Evolutionary conservation across 768 basidiomycete genomes (phyloP).

Genomic region (Tephrocybe sp.): DNA sequence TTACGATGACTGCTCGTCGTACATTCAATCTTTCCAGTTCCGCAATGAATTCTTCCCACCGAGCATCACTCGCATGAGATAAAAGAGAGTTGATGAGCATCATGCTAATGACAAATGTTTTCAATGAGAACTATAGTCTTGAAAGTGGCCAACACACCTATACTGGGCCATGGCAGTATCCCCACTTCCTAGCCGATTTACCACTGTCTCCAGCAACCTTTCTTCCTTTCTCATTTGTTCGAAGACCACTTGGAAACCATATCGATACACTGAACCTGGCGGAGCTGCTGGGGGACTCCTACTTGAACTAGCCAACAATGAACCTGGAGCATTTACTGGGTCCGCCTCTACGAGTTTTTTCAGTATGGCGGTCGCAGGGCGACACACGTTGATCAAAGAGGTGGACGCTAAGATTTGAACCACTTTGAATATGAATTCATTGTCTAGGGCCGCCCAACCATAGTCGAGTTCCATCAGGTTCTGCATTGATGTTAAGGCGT

Average conservation of each 20-base stretch:
- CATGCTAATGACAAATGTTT: slow-evolving; percentile 62
- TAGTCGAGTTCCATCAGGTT: slow-evolving; percentile 86
- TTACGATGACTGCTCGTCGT: slow-evolving; percentile 77
- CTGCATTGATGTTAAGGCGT: slow-evolving; percentile 83
- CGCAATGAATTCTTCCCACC: slow-evolving; percentile 78
- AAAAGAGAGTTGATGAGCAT: slow-evolving; percentile 88
- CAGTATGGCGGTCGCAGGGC: slow-evolving; percentile 88
- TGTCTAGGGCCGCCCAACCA: slow-evolving; percentile 76
- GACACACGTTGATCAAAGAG: slow-evolving; percentile 86
- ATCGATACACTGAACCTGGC: slow-evolving; percentile 75
- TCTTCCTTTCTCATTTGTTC: slow-evolving; percentile 77
- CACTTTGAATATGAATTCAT: slow-evolving; percentile 72
- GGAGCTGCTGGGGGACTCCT: slow-evolving; percentile 48
- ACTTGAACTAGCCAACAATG: slow-evolving; percentile 60
- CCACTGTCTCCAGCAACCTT: slow-evolving; percentile 78
- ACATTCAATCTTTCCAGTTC: slow-evolving; percentile 78
- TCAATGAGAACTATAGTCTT: slow-evolving; percentile 5
- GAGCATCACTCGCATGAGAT: slow-evolving; percentile 71
- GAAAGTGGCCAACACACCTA: slow-evolving; percentile 46
- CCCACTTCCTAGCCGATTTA: slow-evolving; percentile 73
- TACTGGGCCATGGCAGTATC: slow-evolving; percentile 85
- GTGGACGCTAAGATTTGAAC: slow-evolving; percentile 77
- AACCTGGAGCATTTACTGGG: slow-evolving; percentile 64
- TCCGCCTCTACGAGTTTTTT: slow-evolving; percentile 90
- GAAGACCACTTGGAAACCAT: slow-evolving; percentile 83